Evolutionary conservation across 306 rosid species (phyloP).

Genomic region (Ceratonia siliqua): DNA sequence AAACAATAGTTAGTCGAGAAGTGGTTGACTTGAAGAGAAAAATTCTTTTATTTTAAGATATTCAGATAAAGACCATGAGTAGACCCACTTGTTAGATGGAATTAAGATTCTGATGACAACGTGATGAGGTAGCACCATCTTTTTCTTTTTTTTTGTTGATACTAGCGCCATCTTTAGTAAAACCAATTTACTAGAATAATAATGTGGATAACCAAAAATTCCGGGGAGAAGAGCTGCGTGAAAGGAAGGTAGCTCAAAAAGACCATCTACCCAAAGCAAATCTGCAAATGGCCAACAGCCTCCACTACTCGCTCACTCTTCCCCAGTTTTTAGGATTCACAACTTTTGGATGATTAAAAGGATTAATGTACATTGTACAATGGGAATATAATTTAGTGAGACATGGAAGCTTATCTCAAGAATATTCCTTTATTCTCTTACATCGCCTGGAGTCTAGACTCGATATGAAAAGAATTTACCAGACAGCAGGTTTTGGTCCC

Average conservation of each 20-base stretch:
- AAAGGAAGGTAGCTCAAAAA: neutral
- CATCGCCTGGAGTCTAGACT: neutral
- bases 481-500: neutral
- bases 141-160: no score
- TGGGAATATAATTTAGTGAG: neutral
- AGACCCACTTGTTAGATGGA: conserved; percentile 31
- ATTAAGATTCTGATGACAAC: conserved; percentile 26
- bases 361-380: neutral
- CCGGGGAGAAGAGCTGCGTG: neutral
- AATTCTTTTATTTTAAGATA: neutral
- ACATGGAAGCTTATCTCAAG: conserved; percentile 32
- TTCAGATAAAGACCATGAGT: conserved; percentile 7
- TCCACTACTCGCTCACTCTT: neutral
- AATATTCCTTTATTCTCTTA: conserved; percentile 44
- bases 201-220: conserved; percentile 10
- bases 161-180: neutral
- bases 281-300: conserved; percentile 1
- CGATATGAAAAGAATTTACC: neutral
- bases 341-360: neutral
- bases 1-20: conserved; percentile 21
- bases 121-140: neutral
- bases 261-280: neutral
- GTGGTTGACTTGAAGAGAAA: conserved; percentile 17
- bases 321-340: neutral
- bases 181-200: neutral